Evolutionary conservation across 164 flowering plant species (phyloP).

Genomic region (Piper betle): DNA sequence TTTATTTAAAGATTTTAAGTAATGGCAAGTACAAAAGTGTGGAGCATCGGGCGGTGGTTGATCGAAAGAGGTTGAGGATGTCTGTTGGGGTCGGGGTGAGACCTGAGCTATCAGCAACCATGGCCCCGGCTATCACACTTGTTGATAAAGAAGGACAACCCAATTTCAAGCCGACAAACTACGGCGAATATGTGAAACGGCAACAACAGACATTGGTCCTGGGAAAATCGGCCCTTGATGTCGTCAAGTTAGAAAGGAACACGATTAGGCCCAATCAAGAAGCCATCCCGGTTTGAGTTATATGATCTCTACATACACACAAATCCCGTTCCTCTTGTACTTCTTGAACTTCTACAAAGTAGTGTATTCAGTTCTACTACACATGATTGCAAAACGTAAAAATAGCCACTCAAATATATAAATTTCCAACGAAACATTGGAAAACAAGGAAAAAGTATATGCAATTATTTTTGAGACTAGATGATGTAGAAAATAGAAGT

Average conservation of each 20-base stretch:
- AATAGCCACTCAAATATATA: too few species aligned
- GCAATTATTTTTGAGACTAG: too few species aligned
- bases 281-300: too few species aligned
- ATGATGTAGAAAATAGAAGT: too few species aligned
- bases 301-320: too few species aligned
- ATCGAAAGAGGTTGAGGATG: conserved; percentile 9
- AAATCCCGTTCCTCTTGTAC: too few species aligned
- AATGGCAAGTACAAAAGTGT: conserved; percentile 16
- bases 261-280: too few species aligned
- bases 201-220: conserved; percentile 7
- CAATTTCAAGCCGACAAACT: conserved; percentile 6
- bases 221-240: conserved; percentile 10
- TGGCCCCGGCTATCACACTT: conserved; percentile 12
- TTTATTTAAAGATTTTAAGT: conserved; percentile 6
- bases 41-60: conserved; percentile 13
- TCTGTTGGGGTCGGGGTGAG: conserved; percentile 21
- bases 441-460: too few species aligned
- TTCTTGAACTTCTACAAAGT: too few species aligned
- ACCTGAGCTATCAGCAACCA: conserved; percentile 10
- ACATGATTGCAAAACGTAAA: too few species aligned
- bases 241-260: background rate
- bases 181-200: conserved; percentile 8
- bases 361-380: too few species aligned
- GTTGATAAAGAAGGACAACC: background rate
- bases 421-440: too few species aligned